Base-by-base conservation (phyloP, 1,284 basidiomycete genomes). In the Austroboletus niveus region DNA sequence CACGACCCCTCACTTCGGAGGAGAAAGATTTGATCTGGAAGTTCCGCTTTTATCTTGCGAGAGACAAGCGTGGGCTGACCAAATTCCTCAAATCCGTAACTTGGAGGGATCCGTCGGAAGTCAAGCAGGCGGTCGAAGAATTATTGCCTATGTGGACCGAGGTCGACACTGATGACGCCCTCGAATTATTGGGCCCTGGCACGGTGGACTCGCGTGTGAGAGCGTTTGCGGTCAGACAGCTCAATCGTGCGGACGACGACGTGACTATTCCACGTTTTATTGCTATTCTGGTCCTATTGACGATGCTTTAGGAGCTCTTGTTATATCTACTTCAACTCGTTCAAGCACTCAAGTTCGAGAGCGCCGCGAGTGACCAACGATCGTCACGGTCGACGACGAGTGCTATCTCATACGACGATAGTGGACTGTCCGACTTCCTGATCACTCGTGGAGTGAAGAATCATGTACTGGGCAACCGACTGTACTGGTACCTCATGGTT, bases 21-120 rank as follows among this genome's bases (percentile, higher is more conserved):
- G 96, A 99, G 72, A 97, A 96, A 68, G 96, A 99, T 60, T 72
- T 96, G 15, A 86, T 99, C 24, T 99, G 97, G 97, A 95, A 97
- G 66, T 99, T 97, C 79, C 85, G 97, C 10, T 99, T 98, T 73
- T 99, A 98, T 60, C 83, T 99, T 14, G 85, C 89, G 1, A 77
- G 93, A 29, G 92, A 95, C 67, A 93, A 93, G 67, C 83, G 89
- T 17, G 93, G 92, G 4, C 78, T 99, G 29, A 99, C 96, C 32
- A 99, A 99, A 70, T 99, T 99, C 72, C 79, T 99, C 54, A 98
- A 96, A 71, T 95, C 94, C 30, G 97, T 99, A 29, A 94, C 94
- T 9, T 99, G 97, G 97, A 81, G 92, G 40, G 97, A 99, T 67
- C 82, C 89, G 0, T 90, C 91, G 3, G 97, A 99, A 72, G 94